Evolutionary conservation across 1,139 yeast species (phyloP), one percentile per base, ranked within the genome.

Genomic region (Lodderomyces beijingensis): DNA sequence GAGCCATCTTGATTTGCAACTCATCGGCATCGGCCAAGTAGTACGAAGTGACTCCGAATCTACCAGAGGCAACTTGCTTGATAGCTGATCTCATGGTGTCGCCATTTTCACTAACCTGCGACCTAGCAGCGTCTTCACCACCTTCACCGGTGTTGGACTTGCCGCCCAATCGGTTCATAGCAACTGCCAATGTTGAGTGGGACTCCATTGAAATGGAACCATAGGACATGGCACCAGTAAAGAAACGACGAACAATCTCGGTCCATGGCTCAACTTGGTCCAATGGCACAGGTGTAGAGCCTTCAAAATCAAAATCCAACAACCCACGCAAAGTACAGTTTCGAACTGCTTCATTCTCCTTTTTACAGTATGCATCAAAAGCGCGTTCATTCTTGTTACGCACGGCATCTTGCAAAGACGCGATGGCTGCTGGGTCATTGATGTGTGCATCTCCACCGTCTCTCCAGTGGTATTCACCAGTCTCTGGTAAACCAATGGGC

Each of bases 231-330:
- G 98, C 98, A 67, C 98, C 98, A 19, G 98, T 89, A 47, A 89
- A 91, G 57, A 91, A 91, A 52, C 98, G 79, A 53, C 96, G 82
- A 25, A 89, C 98, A 58, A 91, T 91, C 59, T 89, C 98, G 27
- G 97, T 91, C 98, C 98, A 91, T 31, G 98, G 98, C 66, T 91
- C 98, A 46, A 91, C 98, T 65, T 91, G 97, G 52, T 91, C 98
- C 43, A 91, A 65, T 36, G 97, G 97, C 38, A 91, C 93, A 5
- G 91, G 72, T 4, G 69, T 71, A 1, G 87, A 71, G 42, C 59
- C 59, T 25, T 77, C 86, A 53, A 63, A 85, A 59, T 91, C 96
- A 53, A 91, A 83, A 60, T 91, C 97, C 38, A 91, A 72, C 50
- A 91, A 65, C 29, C 98, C 98, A 62, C 98, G 81, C 47, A 91